Conservation (phyloP, 2,329 filamentous ascomycete species). For the Metarhizium album region DNA sequence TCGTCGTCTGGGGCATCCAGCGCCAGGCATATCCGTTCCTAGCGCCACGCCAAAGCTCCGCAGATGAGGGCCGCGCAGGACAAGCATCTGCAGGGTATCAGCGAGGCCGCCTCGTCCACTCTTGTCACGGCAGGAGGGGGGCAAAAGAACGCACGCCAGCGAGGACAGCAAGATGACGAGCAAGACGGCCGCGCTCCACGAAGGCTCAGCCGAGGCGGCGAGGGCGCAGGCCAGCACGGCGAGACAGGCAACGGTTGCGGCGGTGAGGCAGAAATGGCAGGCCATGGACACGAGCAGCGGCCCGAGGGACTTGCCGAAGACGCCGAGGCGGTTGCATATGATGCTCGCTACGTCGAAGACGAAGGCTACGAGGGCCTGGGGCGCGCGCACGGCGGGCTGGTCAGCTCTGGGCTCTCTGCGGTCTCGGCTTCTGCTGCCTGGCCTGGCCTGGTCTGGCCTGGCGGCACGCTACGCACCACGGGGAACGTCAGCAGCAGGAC, state of each 20-base stretch:
- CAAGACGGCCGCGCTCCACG: background rate
- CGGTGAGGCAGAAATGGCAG: background rate
- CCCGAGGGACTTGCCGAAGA: background rate
- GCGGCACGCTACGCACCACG: too few relatives aligned
- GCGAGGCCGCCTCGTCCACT: background rate
- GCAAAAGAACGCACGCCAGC: background rate
- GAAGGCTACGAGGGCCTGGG: background rate
- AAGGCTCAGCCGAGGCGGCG: background rate
- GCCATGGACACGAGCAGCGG: background rate
- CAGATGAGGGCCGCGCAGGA: background rate
- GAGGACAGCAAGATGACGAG: background rate
- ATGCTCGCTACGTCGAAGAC: background rate
- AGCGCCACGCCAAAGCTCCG: background rate
- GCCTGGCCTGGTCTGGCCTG: too few relatives aligned
- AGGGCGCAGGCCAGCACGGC: background rate
- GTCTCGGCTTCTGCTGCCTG: too few relatives aligned
- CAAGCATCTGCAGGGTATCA: background rate
- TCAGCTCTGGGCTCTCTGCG: too few relatives aligned
- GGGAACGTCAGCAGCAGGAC: background rate
- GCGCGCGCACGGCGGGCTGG: background rate
- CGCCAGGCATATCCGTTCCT: background rate
- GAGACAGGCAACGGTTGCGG: background rate
- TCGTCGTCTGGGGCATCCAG: background rate
- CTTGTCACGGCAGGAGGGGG: too few relatives aligned
- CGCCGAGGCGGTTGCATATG: background rate